Base-by-base conservation (phyloP, 2,329 filamentous ascomycete species). In the Thelonectria rubi region DNA sequence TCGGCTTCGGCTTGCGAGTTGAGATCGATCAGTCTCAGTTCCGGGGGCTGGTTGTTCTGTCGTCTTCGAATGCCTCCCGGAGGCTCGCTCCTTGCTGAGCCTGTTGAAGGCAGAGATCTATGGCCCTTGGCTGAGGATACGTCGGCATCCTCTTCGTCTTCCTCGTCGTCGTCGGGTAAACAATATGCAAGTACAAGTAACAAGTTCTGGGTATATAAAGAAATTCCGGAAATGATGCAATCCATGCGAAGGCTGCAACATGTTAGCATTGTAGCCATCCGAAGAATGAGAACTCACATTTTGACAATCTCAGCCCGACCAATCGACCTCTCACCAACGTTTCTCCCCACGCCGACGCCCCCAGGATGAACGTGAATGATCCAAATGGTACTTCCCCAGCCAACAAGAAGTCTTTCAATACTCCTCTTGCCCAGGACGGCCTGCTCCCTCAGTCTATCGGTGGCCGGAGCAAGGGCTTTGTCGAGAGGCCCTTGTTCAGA, bases 381-480 rank as follows among this genome's bases (percentile, higher is more conserved):
- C 95, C 95, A 99, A 56, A 97, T 92, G 1, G 92, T 97, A 60
- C 94, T 91, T 63, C 95, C 95, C 95, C 96, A 99, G 10, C 95
- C 95, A 21, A 99, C 91, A 8, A 99, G 81, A 18, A 98, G 81
- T 70, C 94, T 91, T 76, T 98, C 94, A 14, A 87, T 83, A 11
- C 78, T 77, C 64, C 80, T 80, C 49, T 78, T 82, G 40, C 74
- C 78, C 53, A 79, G 78, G n/a, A 79, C 75, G 46, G 80, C 77
- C 67, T 86, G 83, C 32, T 84, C 77, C 61, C 79, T 82, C 18
- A 84, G 72, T 66, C 77, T 84, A 10, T 80, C 78, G 0, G 80
- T 75, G 2, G 84, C 81, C 2, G 80, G 77, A 0, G 84, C 83
- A 18, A 76, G 63, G 14, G 72, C 58, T n/a, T 78, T 75, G 14